Evolutionary conservation across 371 early-diverging fungal genomes (phyloP), one percentile per base, ranked within the genome.

Genomic region (Lichtheimia ramosa): DNA sequence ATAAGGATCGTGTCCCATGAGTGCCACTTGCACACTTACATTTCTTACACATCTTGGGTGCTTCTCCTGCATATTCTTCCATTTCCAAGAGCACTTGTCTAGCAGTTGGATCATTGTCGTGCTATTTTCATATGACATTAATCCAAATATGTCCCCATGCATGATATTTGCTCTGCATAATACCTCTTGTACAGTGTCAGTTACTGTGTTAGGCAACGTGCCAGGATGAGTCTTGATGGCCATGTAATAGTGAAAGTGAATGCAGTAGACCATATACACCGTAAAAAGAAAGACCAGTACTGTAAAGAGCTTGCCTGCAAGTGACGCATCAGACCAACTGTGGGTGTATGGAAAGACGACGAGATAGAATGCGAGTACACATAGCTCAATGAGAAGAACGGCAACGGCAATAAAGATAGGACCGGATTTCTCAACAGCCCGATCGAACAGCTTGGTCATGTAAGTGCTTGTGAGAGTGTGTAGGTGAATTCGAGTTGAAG

Each of bases 221-320:
- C 54, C 43, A 1, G 85, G 83, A 10, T 79, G 71, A 20, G 83
- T 85, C 18, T 59, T 64, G 42, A 85, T 81, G 5, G 85, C 85
- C 77, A 76, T 81, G 59, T 85, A 85, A 39, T 85, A 85, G 50
- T 85, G 82, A 46, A 81, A 82, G n/a, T 72, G 69, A 54, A 82
- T 81, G 42, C 76, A 75, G 57, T 81, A 84, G 20, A 84, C 73
- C 48, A 84, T 69, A 53, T 82, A 84, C 4, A 71, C 34, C 2
- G 80, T 78, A 59, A 79, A 81, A 0, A 68, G 10, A 10, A 79
- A 39, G 15, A 68, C 71, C 3, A 68, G 28, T 42, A 72, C 49
- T 48, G 46, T 27, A 16, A 64, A 66, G 12, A 69, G 10, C 54
- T 79, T 79, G 28, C 68, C 71, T 14, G 64, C 54, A 28, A 73